phyloP scores from a whole-genome alignment of 352 stramenopile species.

The Phytopythium ostracodes region DNA sequence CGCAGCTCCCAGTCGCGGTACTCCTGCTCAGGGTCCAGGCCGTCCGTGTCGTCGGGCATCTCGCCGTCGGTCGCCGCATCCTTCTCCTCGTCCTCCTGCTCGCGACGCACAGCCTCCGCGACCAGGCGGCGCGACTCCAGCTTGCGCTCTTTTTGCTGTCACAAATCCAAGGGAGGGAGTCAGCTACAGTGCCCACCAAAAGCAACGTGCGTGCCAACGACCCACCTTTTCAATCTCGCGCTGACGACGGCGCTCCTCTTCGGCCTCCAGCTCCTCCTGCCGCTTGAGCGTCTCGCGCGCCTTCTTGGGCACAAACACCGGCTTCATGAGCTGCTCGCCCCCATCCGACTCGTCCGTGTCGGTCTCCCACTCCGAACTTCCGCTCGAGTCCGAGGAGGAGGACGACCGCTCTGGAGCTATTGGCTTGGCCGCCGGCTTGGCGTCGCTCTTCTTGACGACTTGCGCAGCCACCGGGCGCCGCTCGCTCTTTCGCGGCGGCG shows the following conservation, averaged over 20 bases:
- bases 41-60: slow-evolving; percentile 89
- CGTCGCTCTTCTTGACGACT: slow-evolving; percentile 27
- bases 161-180: not conserved
- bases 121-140: slow-evolving; percentile 70
- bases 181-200: not conserved
- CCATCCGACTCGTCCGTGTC: slow-evolving; percentile 75
- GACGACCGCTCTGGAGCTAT: slow-evolving; percentile 3
- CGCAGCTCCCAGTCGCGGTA: slow-evolving; percentile 93
- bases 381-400: slow-evolving; percentile 40
- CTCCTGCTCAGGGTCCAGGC: slow-evolving; percentile 86
- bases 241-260: slow-evolving; percentile 62
- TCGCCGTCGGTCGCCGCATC: slow-evolving; percentile 67
- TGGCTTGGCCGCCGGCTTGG: slow-evolving; percentile 4
- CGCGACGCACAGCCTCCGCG: slow-evolving; percentile 65
- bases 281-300: slow-evolving; percentile 79
- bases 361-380: slow-evolving; percentile 74
- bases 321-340: slow-evolving; percentile 82
- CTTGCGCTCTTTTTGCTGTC: slow-evolving; percentile 49
- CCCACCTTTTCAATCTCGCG: slow-evolving; percentile 49
- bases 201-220: not conserved
- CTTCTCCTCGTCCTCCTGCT: slow-evolving; percentile 45
- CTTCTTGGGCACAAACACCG: slow-evolving; percentile 90
- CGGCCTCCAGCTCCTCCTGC: slow-evolving; percentile 70
- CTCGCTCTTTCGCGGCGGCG: slow-evolving; percentile 6
- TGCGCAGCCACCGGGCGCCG: slow-evolving; percentile 26